A percentile compares a stretch with the other conserved stretches of the same genome.
These are phyloP conservation scores for Onygenales sp. DNA, from an alignment of 2,329 filamentous ascomycete species.

Conservation along the genomic window DNA sequence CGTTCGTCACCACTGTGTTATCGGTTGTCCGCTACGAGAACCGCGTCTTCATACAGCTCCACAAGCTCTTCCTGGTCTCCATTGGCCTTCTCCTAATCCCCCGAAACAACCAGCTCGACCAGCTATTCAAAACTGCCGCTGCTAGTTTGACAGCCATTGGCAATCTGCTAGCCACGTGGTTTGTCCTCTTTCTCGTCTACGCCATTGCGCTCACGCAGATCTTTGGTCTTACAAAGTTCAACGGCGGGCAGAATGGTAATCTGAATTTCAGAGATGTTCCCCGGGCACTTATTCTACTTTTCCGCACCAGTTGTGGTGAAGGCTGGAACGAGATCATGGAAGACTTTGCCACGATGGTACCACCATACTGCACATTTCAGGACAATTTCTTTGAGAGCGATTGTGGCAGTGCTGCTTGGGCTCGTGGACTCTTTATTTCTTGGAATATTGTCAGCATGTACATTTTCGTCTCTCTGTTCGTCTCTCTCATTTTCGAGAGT, in stretches of 20 bases:
- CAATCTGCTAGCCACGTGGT: constrained; percentile 91
- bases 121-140: constrained; percentile 96
- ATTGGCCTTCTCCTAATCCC: constrained; percentile 87
- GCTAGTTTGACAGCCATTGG: constrained; percentile 84
- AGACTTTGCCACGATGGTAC: constrained; percentile 72
- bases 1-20: constrained; percentile 73
- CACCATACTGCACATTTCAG: constrained; percentile 69
- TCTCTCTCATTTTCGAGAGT: constrained; percentile 97
- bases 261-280: constrained; percentile 90
- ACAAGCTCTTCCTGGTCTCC: constrained; percentile 89
- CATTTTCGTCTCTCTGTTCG: constrained; percentile 96
- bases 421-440: constrained; percentile 76
- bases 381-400: constrained; percentile 74
- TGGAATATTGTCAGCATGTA: constrained; percentile 99
- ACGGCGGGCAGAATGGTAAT: constrained; percentile 60
- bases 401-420: constrained; percentile 86
- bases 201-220: constrained; percentile 94
- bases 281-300: constrained; percentile 85
- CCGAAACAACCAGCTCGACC: constrained; percentile 91
- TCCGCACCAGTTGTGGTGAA: constrained; percentile 86
- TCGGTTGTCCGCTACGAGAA: constrained; percentile 51
- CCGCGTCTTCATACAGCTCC: constrained; percentile 63
- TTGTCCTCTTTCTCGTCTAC: constrained; percentile 91
- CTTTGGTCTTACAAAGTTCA: constrained; percentile 89
- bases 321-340: constrained; percentile 98